Evolutionary conservation across 2,329 filamentous ascomycete species (phyloP), one percentile per base, ranked within the genome.

Genomic region (Trichoderma atrobrunneum): DNA sequence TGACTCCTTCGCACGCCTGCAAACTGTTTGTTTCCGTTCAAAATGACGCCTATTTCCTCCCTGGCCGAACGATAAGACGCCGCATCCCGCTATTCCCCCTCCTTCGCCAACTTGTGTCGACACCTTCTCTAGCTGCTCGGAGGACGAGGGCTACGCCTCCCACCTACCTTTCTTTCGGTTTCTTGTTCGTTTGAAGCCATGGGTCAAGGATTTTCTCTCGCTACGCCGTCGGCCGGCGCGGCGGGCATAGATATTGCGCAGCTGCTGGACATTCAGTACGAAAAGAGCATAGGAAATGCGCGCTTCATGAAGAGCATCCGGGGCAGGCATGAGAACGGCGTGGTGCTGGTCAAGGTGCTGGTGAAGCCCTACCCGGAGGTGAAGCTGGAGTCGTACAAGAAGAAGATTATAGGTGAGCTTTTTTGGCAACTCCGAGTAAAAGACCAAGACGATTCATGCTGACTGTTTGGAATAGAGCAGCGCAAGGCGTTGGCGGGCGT

Each of bases 271-370:
- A 85, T 98, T 72, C 90, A 92, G 48, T 97, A 98, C 84, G 96
- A 99, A 83, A 94, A 92, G 82, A 94, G 94, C 43, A 89, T 99
- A 78, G 95, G 95, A 62, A 94, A 92, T 76, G 94, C 94, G 28
- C 91, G 96, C 48, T 98, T 99, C 78, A 96, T 99, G 91, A 98
- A 98, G 83, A 96, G 93, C 75, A 95, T 98, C 75, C 90, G 95
- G 75, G 96, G 95, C 28, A 89, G 94, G 64, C 93, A 97, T 80
- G 92, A 92, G 78, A 93, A 97, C 85, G 95, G 96, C 70, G 87
- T 98, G 54, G 95, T 97, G 21, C 91, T 98, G 71, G 94, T 97
- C 79, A 98, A 98, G 83, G 92, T 97, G 34, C 92, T 97, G 72
- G 93, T 97, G 81, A 99, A 99, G 82, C 94, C 95, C 3, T 97